Conservation (phyloP, 345 rosid species). For the Aurinia saxatilis region DNA sequence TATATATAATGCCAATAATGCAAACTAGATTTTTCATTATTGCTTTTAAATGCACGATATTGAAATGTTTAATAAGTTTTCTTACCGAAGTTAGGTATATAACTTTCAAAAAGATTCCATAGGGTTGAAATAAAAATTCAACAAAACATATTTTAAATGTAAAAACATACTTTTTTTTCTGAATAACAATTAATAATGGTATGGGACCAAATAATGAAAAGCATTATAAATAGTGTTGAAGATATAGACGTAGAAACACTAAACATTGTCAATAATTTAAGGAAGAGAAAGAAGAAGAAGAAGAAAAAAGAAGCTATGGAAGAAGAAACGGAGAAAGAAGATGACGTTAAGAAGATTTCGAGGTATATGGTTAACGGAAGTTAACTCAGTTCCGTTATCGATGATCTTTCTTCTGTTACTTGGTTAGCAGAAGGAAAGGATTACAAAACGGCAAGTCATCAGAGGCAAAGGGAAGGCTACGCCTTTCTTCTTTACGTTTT, state of each 20-base stretch:
- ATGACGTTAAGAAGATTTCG: slow-evolving; percentile 9
- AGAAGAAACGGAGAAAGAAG: slow-evolving; percentile 25
- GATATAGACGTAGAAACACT: slow-evolving; percentile 5
- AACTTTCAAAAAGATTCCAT: slow-evolving; percentile 15
- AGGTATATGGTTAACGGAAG: neutral
- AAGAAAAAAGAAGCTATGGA: too few relatives aligned
- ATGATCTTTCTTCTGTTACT: neutral
- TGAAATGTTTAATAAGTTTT: neutral
- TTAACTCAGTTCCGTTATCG: slow-evolving; percentile 22
- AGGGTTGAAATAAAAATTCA: neutral
- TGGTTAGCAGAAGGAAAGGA: neutral
- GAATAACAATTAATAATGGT: neutral
- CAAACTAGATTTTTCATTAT: neutral
- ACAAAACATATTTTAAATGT: neutral
- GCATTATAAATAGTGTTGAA: slow-evolving; percentile 16
- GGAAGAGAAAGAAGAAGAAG: neutral
- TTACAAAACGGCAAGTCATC: slow-evolving; percentile 34
- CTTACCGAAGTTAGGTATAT: slow-evolving; percentile 18
- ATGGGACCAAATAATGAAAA: slow-evolving; percentile 19
- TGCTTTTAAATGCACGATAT: neutral
- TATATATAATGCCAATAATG: slow-evolving; percentile 5
- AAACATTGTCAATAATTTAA: neutral
- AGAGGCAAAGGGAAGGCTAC: slow-evolving; percentile 38
- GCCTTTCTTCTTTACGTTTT: slow-evolving; percentile 27
- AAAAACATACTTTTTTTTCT: too few relatives aligned